Evolutionary conservation across 805 yeast genomes (phyloP).

Genomic region (Schwanniomyces yamadae): DNA sequence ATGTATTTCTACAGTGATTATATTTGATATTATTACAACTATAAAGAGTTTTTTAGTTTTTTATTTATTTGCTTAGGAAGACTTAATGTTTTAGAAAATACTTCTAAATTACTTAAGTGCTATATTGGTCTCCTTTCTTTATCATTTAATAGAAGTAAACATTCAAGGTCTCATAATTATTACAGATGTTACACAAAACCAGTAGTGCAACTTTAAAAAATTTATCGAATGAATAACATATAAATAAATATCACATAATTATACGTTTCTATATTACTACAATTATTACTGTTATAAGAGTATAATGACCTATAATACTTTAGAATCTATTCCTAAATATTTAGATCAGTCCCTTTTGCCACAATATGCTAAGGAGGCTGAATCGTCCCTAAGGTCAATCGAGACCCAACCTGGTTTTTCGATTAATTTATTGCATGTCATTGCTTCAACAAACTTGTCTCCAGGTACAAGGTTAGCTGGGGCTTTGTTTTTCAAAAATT

Average conservation of each 20-base stretch:
- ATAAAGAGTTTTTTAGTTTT: too few relatives aligned
- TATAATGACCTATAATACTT: constrained; percentile 31
- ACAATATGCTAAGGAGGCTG: constrained; percentile 64
- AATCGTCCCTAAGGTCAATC: constrained; percentile 55
- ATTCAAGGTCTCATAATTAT: too few relatives aligned
- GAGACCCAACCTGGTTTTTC: constrained; percentile 77
- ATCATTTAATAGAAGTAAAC: too few relatives aligned
- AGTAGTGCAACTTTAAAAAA: background rate
- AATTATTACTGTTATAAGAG: background rate
- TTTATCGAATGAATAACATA: too few relatives aligned
- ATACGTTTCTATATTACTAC: too few relatives aligned
- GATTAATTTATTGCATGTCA: constrained; percentile 69
- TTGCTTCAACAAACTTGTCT: constrained; percentile 58
- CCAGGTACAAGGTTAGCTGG: constrained; percentile 76
- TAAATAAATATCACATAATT: too few relatives aligned
- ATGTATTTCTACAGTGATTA: too few relatives aligned
- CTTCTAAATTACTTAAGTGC: too few relatives aligned
- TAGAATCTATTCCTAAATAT: constrained; percentile 52
- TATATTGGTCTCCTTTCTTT: too few relatives aligned
- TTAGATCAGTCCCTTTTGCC: constrained; percentile 67
- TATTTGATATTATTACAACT: too few relatives aligned
- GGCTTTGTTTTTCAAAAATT: constrained; percentile 85
- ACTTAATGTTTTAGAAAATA: too few relatives aligned
- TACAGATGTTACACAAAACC: constrained; percentile 7
- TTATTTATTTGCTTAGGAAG: too few relatives aligned